phyloP scores from a whole-genome alignment of 2,329 filamentous ascomycete genomes.

The Phialophora macrospora region DNA sequence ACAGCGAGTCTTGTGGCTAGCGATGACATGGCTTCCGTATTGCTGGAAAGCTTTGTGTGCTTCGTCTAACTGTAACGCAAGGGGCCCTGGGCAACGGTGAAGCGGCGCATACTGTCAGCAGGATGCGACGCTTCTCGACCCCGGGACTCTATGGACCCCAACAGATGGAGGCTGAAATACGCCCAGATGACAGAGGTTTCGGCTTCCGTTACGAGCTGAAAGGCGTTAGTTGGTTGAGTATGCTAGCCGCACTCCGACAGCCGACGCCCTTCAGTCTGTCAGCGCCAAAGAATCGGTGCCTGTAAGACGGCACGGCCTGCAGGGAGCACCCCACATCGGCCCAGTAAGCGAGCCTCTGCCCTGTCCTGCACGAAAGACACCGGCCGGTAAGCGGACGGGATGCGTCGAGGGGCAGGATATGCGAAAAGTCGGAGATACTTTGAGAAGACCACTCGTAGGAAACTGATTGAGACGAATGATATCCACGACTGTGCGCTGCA shows the following conservation, averaged over 20 bases:
- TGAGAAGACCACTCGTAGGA: neutral
- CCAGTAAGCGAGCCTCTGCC: conserved; percentile 20
- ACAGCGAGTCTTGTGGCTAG: no score
- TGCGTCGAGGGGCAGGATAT: neutral
- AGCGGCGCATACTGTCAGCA: neutral
- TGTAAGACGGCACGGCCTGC: neutral
- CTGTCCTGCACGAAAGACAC: neutral
- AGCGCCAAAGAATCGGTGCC: conserved; percentile 13
- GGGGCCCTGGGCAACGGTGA: neutral
- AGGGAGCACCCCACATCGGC: conserved; percentile 4
- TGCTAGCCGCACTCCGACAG: neutral
- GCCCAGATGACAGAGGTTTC: neutral
- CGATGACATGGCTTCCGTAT: no score
- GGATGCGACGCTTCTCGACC: neutral
- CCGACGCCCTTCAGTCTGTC: conserved; percentile 4
- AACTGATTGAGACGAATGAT: neutral
- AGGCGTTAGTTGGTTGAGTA: neutral
- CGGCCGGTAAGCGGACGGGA: neutral
- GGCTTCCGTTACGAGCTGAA: conserved; percentile 21
- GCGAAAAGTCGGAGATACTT: neutral
- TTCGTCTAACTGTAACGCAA: no score
- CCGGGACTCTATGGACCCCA: neutral
- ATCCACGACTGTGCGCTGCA: neutral
- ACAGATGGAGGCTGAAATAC: conserved; percentile 11
- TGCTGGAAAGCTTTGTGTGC: no score